Conservation (phyloP, 2,329 filamentous ascomycete species). For the Arthroderma sp. region DNA sequence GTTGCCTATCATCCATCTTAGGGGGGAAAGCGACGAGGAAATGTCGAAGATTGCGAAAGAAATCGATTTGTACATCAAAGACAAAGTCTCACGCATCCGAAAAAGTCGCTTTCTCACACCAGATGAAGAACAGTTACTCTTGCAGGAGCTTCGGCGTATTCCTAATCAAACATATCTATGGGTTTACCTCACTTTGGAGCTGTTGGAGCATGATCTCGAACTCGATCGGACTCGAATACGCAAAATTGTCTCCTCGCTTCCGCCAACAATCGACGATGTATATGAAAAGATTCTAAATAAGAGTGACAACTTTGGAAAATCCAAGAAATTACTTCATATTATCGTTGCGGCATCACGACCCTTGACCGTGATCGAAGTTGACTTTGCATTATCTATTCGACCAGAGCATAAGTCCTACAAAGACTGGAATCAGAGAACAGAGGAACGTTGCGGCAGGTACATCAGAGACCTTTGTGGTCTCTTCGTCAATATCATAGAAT, state of each 20-base stretch:
- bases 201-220: constrained; percentile 15
- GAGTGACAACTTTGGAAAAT: constrained; percentile 15
- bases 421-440: constrained; percentile 5
- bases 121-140: constrained; percentile 1
- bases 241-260: constrained; percentile 9
- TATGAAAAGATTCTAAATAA: constrained; percentile 25
- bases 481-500: constrained; percentile 23
- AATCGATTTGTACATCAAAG: constrained; percentile 16
- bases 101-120: constrained; percentile 10
- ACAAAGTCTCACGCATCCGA: constrained; percentile 8
- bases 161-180: constrained; percentile 30
- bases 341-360: constrained; percentile 23
- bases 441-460: constrained; percentile 7
- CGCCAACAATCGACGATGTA: constrained; percentile 16
- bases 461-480: constrained; percentile 24
- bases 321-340: constrained; percentile 23
- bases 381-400: constrained; percentile 14
- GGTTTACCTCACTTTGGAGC: constrained; percentile 23
- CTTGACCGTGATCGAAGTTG: constrained; percentile 22
- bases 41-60: constrained; percentile 13
- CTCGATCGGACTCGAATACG: constrained; percentile 12
- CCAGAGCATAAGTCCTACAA: constrained; percentile 4
- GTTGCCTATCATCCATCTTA: constrained; percentile 12
- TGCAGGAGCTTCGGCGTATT: constrained; percentile 15
- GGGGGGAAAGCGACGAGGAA: constrained; percentile 12